Conservation (phyloP, 164 flowering plant species). For the Tinospora cordifolia region DNA sequence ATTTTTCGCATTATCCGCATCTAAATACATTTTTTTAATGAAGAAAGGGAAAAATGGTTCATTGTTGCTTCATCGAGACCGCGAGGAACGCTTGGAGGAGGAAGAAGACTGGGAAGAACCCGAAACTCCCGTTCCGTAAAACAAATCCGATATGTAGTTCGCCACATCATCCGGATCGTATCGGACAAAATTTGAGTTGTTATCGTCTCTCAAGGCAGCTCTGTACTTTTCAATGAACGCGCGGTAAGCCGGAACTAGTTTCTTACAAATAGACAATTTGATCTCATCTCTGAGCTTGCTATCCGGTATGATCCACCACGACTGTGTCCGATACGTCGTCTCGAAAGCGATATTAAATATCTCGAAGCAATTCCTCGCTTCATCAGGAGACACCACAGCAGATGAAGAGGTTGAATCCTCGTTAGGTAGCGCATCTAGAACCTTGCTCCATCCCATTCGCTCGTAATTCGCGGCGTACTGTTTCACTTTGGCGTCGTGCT, state of each 20-base stretch:
- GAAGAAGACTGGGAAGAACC: constrained; percentile 25
- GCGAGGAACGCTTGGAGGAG: constrained; percentile 13
- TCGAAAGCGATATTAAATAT: constrained; percentile 44
- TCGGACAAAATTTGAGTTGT: constrained; percentile 46
- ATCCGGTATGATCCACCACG: constrained; percentile 36
- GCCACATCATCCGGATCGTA: constrained; percentile 41
- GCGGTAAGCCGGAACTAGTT: constrained; percentile 34
- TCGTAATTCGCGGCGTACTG: constrained; percentile 45
- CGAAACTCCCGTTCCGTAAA: constrained; percentile 31
- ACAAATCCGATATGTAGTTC: constrained; percentile 64
- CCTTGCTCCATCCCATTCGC: constrained; percentile 44
- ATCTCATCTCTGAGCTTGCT: constrained; percentile 46
- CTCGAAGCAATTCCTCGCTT: constrained; percentile 31
- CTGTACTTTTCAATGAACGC: constrained; percentile 35
- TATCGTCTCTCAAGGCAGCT: constrained; percentile 9
- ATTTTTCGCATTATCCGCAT: too few species aligned
- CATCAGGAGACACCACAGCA: constrained; percentile 19
- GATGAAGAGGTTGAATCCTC: constrained; percentile 12
- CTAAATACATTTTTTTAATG: too few species aligned
- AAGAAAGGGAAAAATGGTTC: too few species aligned
- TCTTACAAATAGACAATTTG: constrained; percentile 32
- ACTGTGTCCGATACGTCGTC: constrained; percentile 33
- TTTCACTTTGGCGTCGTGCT: constrained; percentile 37
- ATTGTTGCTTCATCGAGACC: not conserved
- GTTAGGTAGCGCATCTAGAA: constrained; percentile 31